A percentile compares a stretch with the other conserved stretches of the same genome.
These are phyloP conservation scores for Leishmania major DNA, from an alignment of 208 protist genomes.

Conservation along the genomic window DNA sequence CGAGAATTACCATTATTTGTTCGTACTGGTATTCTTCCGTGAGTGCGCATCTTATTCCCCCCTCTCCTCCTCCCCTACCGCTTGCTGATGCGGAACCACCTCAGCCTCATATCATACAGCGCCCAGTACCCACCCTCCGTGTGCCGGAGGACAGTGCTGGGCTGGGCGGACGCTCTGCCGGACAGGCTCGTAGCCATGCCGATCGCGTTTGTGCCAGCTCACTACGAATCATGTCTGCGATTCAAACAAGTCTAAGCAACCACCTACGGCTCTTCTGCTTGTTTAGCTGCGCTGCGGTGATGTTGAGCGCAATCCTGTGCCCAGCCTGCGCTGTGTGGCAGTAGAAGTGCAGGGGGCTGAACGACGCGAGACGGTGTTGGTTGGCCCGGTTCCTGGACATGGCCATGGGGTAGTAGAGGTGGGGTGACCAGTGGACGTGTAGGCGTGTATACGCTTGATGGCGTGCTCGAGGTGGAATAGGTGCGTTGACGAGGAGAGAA, in stretches of 20 bases:
- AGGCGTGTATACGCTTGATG: background rate
- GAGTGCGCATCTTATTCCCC: background rate
- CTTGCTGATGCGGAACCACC: background rate
- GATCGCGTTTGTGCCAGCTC: background rate
- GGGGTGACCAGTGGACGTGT: background rate
- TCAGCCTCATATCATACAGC: background rate
- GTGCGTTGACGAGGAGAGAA: background rate
- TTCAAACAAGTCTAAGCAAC: background rate
- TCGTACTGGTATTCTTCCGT: too few species aligned
- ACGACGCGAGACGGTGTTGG: background rate
- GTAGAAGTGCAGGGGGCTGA: background rate
- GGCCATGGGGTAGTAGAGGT: background rate
- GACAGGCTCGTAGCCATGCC: background rate
- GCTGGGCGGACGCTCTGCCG: too few species aligned
- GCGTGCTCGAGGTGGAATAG: background rate
- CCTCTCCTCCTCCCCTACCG: background rate
- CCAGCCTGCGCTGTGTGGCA: too few species aligned
- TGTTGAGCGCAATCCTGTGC: too few species aligned
- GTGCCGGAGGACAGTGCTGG: background rate
- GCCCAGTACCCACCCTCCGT: background rate
- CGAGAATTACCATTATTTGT: too few species aligned
- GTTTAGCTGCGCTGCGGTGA: too few species aligned
- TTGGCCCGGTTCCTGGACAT: background rate
- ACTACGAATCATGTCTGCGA: background rate
- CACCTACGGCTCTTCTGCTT: background rate